phyloP scores from a whole-genome alignment of 2,329 filamentous ascomycete species.

The Monosporascus sp. region DNA sequence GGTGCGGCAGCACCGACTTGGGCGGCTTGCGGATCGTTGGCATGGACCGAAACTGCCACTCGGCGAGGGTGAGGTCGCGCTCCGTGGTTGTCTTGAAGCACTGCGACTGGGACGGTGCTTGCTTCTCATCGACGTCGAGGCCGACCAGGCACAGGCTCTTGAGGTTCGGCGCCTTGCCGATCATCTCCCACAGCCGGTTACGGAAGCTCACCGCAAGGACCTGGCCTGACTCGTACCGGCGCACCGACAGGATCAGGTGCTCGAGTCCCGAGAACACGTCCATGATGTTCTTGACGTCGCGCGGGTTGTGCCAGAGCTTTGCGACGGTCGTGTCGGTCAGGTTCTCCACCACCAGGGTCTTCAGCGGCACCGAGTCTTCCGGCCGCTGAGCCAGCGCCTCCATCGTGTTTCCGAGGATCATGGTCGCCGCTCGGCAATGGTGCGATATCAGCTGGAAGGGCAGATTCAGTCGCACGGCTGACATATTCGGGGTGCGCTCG shows the following conservation, averaged over 20 bases:
- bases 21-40: constrained; percentile 27
- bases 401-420: constrained; percentile 48
- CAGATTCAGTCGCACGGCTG: constrained; percentile 44
- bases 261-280: constrained; percentile 35
- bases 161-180: constrained; percentile 39
- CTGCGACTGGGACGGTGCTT: constrained; percentile 8
- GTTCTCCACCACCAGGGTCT: constrained; percentile 45
- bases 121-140: constrained; percentile 35
- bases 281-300: constrained; percentile 45
- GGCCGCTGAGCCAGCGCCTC: constrained; percentile 41
- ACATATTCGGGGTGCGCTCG: constrained; percentile 38
- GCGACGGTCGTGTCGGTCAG: constrained; percentile 43
- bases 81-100: constrained; percentile 33
- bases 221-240: constrained; percentile 36
- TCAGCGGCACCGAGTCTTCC: constrained; percentile 37
- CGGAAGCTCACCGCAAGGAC: constrained; percentile 34
- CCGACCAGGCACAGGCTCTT: constrained; percentile 44
- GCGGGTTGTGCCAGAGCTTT: constrained; percentile 46
- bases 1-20: constrained; percentile 28
- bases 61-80: constrained; percentile 30
- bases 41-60: constrained; percentile 35
- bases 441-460: constrained; percentile 46
- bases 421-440: constrained; percentile 41
- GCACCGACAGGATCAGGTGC: constrained; percentile 42
- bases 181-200: constrained; percentile 44